Conservation (phyloP, 2,329 filamentous ascomycete species). For the Cladosporium velox region DNA sequence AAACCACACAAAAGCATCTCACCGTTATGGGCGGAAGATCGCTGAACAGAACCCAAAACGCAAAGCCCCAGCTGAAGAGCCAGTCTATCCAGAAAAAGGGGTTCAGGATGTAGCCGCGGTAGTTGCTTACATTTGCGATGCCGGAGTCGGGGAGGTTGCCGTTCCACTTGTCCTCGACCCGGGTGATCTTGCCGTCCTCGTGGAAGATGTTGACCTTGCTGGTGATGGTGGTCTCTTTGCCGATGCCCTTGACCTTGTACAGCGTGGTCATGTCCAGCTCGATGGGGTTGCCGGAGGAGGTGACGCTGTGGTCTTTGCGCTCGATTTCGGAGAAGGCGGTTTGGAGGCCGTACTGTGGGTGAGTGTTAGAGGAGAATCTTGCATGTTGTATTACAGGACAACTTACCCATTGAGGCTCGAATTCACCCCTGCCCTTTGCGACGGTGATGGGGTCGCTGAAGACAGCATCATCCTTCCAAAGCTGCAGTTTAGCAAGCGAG, state of each 20-base stretch:
- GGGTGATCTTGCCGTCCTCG: constrained; percentile 49
- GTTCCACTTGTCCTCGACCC: constrained; percentile 59
- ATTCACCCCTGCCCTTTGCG: constrained; percentile 57
- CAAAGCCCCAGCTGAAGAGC: constrained; percentile 42
- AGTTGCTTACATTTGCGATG: constrained; percentile 53
- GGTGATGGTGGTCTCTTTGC: constrained; percentile 53
- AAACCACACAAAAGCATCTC: constrained; percentile 27
- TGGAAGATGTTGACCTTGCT: constrained; percentile 53
- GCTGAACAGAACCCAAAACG: constrained; percentile 44
- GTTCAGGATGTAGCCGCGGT: constrained; percentile 27
- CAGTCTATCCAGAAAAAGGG: constrained; percentile 43
- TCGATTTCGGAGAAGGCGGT: constrained; percentile 60
- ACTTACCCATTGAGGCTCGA: constrained; percentile 50
- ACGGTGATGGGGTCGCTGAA: constrained; percentile 63
- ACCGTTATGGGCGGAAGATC: constrained; percentile 46
- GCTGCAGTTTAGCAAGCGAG: constrained; percentile 58
- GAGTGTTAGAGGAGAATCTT: background rate
- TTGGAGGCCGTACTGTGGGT: constrained; percentile 58
- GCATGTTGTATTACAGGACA: too few species aligned
- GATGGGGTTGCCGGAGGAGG: constrained; percentile 60
- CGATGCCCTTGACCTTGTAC: constrained; percentile 57
- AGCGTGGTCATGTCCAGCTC: constrained; percentile 55
- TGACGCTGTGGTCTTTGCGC: constrained; percentile 57
- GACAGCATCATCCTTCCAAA: constrained; percentile 60
- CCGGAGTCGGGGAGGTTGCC: constrained; percentile 53